A percentile compares a stretch with the other conserved stretches of the same genome.
These are phyloP conservation scores for Chaetothyriales sp. DNA, from an alignment of 2,329 filamentous ascomycete species.

Conservation along the genomic window DNA sequence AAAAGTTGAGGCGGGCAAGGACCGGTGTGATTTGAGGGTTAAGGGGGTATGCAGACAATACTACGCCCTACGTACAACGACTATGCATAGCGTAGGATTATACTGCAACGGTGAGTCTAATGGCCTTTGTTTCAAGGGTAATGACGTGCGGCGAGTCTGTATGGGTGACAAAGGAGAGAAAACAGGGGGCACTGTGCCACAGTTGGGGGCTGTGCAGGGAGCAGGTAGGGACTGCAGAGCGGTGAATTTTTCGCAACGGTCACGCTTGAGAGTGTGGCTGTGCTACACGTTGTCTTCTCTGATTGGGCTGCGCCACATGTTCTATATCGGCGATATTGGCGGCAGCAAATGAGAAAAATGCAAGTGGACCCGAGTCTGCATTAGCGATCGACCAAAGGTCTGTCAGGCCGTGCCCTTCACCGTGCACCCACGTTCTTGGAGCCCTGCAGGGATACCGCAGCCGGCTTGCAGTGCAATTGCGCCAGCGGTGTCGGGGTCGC, in stretches of 20 bases:
- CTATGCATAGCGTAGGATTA: neutral
- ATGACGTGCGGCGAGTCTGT: neutral
- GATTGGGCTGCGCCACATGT: neutral
- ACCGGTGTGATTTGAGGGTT: neutral
- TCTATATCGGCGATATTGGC: neutral
- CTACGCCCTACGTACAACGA: neutral
- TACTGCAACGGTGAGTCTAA: neutral
- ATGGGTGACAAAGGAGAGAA: neutral
- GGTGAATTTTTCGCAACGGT: neutral
- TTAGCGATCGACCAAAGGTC: neutral
- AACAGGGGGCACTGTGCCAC: neutral
- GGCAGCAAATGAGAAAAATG: neutral
- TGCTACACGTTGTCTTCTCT: neutral
- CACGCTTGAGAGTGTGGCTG: neutral
- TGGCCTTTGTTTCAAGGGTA: neutral
- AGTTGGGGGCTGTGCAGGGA: neutral
- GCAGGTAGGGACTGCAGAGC: neutral
- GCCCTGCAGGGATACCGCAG: neutral
- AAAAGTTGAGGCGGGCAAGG: neutral
- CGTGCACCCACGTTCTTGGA: neutral
- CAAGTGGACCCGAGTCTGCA: neutral
- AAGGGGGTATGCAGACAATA: too few species aligned
- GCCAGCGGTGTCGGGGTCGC: neutral
- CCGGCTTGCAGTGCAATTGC: neutral
- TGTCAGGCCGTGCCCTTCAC: neutral